phyloP scores from a whole-genome alignment of 2,329 filamentous ascomycete genomes.

The Spiromastix sp. region DNA sequence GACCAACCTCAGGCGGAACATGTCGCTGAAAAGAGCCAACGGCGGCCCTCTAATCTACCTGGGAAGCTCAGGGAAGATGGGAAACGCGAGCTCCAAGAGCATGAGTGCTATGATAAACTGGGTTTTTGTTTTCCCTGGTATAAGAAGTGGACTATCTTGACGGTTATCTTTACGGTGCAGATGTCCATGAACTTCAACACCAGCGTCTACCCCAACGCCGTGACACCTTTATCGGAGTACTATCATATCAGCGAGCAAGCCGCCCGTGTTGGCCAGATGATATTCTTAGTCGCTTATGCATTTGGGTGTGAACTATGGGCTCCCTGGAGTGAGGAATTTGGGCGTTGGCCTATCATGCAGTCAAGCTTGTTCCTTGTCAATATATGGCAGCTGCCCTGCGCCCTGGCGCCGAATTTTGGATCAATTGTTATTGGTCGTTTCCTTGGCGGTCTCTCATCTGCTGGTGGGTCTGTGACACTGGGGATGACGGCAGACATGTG shows the following conservation, averaged over 20 bases:
- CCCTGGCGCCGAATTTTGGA: slow-evolving; percentile 60
- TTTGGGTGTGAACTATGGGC: slow-evolving; percentile 82
- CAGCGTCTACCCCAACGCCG: slow-evolving; percentile 57
- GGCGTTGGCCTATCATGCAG: slow-evolving; percentile 64
- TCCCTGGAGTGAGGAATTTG: slow-evolving; percentile 73
- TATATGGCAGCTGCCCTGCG: slow-evolving; percentile 62
- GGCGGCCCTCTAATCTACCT: background rate
- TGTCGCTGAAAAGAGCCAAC: background rate
- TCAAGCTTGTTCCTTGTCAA: slow-evolving; percentile 64
- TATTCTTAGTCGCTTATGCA: slow-evolving; percentile 67
- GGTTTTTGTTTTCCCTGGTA: slow-evolving; percentile 50
- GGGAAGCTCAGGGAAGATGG: background rate
- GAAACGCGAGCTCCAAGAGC: slow-evolving; percentile 34
- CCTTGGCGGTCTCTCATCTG: slow-evolving; percentile 51
- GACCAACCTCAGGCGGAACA: background rate
- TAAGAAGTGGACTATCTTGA: slow-evolving; percentile 64
- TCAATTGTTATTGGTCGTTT: slow-evolving; percentile 56
- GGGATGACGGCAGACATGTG: slow-evolving; percentile 56
- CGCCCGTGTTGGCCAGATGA: slow-evolving; percentile 59
- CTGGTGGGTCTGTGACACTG: slow-evolving; percentile 53
- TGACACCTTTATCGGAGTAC: slow-evolving; percentile 50
- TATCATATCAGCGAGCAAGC: slow-evolving; percentile 57
- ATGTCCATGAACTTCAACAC: slow-evolving; percentile 72
- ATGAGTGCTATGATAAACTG: slow-evolving; percentile 56
- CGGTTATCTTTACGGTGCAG: slow-evolving; percentile 64